phyloP scores from a whole-genome alignment of 1,284 basidiomycete genomes.

The Sporisorium iseilematis-ciliati region DNA sequence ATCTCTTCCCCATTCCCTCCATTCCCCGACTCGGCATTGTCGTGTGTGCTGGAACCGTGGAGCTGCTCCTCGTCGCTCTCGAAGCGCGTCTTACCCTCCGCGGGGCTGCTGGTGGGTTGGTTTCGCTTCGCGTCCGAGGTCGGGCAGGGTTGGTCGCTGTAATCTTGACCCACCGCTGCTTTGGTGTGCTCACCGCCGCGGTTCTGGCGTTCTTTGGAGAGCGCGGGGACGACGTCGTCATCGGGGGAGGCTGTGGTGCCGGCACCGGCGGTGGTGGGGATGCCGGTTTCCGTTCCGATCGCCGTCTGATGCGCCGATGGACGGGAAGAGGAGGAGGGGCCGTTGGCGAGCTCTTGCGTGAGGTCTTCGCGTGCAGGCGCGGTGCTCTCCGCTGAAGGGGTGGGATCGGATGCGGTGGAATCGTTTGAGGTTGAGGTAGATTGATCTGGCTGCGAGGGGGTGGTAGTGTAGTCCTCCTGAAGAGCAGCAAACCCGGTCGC shows the following conservation, averaged over 20 bases:
- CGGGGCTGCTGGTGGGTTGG: slow-evolving; percentile 13
- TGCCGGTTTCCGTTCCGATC: slow-evolving; percentile 42
- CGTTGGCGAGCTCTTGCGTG: slow-evolving; percentile 9
- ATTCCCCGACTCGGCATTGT: background rate
- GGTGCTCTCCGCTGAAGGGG: background rate
- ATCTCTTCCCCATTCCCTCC: no score
- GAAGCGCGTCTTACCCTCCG: slow-evolving; percentile 20
- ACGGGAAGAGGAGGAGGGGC: slow-evolving; percentile 22
- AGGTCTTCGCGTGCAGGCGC: slow-evolving; percentile 4
- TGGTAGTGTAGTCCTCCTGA: slow-evolving; percentile 1
- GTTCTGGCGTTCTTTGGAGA: background rate
- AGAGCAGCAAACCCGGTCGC: slow-evolving; percentile 32
- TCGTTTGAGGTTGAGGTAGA: background rate
- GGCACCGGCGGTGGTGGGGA: slow-evolving; percentile 50
- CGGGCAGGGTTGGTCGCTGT: slow-evolving; percentile 35
- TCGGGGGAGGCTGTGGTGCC: slow-evolving; percentile 51
- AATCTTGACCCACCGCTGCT: slow-evolving; percentile 44
- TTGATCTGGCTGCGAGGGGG: background rate
- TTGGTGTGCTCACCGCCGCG: background rate
- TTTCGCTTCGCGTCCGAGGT: slow-evolving; percentile 19
- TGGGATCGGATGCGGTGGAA: background rate
- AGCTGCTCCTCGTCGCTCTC: slow-evolving; percentile 5
- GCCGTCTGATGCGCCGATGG: slow-evolving; percentile 15
- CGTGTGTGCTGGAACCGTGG: slow-evolving; percentile 1
- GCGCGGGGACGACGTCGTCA: slow-evolving; percentile 21